A percentile compares a stretch with the other conserved stretches of the same genome.
phyloP scores from a whole-genome alignment of 345 rosid species.

The Geranium brycei region DNA sequence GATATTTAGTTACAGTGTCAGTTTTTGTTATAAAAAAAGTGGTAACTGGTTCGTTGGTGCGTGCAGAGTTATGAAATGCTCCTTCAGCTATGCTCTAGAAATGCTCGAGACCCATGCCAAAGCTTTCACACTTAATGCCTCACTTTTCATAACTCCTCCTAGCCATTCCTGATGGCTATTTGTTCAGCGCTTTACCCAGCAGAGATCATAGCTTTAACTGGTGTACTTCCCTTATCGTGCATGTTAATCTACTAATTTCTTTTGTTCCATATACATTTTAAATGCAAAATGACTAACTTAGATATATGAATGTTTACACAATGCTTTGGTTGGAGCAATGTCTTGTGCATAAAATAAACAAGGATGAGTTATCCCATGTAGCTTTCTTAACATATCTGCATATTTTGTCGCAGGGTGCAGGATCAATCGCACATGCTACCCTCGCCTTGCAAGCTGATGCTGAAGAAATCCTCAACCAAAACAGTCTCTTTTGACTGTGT shows the following conservation, averaged over 20 bases:
- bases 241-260: neutral
- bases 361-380: neutral
- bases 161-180: constrained; percentile 86
- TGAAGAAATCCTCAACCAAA: too few relatives aligned
- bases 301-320: too few relatives aligned
- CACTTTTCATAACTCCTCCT: constrained; percentile 59
- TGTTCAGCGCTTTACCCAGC: constrained; percentile 39
- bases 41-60: constrained; percentile 44
- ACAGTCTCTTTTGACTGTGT: too few relatives aligned
- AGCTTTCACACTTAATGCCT: constrained; percentile 39
- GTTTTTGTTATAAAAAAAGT: constrained; percentile 35
- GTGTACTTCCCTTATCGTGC: constrained; percentile 41
- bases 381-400: too few relatives aligned
- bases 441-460: too few relatives aligned
- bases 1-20: too few relatives aligned
- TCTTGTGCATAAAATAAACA: constrained; percentile 5
- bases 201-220: constrained; percentile 43
- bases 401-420: constrained; percentile 48
- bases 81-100: constrained; percentile 45
- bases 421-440: constrained; percentile 29
- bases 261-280: neutral
- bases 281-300: neutral
- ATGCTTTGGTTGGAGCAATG: constrained; percentile 4
- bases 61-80: constrained; percentile 54
- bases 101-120: constrained; percentile 40